Conservation (phyloP, 2,329 filamentous ascomycete genomes). For the Nothopassalora personata region DNA sequence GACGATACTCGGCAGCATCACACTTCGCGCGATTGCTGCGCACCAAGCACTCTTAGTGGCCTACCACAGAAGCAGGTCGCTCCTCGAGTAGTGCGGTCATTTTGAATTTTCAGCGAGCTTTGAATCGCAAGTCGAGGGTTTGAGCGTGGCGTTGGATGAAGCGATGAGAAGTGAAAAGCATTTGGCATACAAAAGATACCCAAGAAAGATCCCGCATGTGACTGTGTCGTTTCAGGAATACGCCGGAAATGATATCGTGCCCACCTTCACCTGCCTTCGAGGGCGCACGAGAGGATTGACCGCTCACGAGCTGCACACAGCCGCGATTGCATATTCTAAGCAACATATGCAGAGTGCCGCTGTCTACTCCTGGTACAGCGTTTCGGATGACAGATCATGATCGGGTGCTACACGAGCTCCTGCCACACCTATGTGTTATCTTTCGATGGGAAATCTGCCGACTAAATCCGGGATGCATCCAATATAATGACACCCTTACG, state of each 20-base stretch:
- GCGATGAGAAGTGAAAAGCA: neutral
- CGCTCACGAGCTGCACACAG: neutral
- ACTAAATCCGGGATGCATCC: neutral
- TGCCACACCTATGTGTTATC: neutral
- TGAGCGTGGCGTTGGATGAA: neutral
- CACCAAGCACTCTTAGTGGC: neutral
- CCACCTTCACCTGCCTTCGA: neutral
- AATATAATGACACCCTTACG: too few relatives aligned
- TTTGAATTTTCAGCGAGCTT: neutral
- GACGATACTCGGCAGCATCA: neutral
- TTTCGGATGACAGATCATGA: neutral
- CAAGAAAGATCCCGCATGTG: neutral
- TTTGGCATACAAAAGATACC: neutral
- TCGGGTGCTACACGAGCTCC: neutral
- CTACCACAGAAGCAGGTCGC: neutral
- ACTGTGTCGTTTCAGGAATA: neutral
- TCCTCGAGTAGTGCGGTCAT: neutral
- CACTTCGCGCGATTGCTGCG: neutral
- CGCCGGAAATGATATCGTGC: neutral
- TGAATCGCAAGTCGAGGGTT: neutral
- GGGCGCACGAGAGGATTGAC: neutral
- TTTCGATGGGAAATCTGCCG: neutral
- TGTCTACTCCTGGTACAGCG: neutral
- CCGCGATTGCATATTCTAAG: neutral
- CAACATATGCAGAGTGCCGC: neutral